Percentiles rank a stretch among this genome's conserved stretches.
Evolutionary conservation across 768 basidiomycete species (phyloP).

Genomic region (Phanerochaete carnosa): DNA sequence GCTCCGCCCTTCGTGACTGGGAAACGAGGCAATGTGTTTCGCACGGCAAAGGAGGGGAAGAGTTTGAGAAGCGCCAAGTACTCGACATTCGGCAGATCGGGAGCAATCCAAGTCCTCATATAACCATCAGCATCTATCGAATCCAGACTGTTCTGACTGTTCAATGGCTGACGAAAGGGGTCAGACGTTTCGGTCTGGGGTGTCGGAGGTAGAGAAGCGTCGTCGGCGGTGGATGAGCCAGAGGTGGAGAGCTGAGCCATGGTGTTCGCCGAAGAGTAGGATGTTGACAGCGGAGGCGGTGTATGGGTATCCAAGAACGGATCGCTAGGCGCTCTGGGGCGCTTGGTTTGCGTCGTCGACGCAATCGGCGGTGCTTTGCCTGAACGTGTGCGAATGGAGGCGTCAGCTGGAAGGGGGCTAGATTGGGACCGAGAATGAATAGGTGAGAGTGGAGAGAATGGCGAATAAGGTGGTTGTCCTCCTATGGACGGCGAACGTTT

Average conservation of each 20-base stretch:
- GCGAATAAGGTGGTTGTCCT: slow-evolving; percentile 24
- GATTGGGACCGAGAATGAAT: slow-evolving; percentile 56
- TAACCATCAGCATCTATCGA: slow-evolving; percentile 40
- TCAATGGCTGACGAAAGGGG: slow-evolving; percentile 26
- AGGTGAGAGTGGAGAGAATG: slow-evolving; percentile 35
- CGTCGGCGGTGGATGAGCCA: slow-evolving; percentile 35
- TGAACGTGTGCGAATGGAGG: slow-evolving; percentile 15
- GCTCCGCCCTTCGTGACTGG: slow-evolving; percentile 35
- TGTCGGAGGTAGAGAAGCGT: slow-evolving; percentile 36
- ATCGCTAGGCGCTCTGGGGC: slow-evolving; percentile 72
- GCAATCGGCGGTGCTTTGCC: slow-evolving; percentile 38
- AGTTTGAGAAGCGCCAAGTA: slow-evolving; percentile 60
- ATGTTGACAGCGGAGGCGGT: slow-evolving; percentile 48
- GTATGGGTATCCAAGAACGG: slow-evolving; percentile 67
- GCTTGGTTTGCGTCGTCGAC: slow-evolving; percentile 50
- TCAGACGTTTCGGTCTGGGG: slow-evolving; percentile 33
- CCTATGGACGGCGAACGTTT: slow-evolving; percentile 25
- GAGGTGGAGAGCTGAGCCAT: slow-evolving; percentile 28
- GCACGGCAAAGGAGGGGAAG: slow-evolving; percentile 76
- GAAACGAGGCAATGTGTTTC: slow-evolving; percentile 72
- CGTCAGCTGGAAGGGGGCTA: slow-evolving; percentile 43
- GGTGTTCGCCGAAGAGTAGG: slow-evolving; percentile 49
- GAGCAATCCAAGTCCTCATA: slow-evolving; percentile 78
- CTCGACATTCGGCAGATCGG: slow-evolving; percentile 78
- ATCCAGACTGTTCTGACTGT: slow-evolving; percentile 22